These are phyloP conservation scores for Camellia japonica DNA, from an alignment of 148 eudicot genomes.

Conservation along the genomic window DNA sequence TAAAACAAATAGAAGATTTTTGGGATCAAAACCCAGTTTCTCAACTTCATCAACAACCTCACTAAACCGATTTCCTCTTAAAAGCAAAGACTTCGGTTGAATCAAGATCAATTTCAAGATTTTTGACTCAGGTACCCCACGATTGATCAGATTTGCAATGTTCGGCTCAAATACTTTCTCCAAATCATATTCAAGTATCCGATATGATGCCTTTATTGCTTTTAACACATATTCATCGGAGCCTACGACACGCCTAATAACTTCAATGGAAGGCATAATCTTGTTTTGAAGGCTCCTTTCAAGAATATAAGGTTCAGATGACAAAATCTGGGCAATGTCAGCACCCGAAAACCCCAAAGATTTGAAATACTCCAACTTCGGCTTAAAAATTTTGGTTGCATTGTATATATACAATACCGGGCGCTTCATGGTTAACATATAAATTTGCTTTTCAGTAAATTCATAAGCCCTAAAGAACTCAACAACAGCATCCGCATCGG, in stretches of 20 bases:
- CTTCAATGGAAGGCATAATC: slow-evolving; percentile 13
- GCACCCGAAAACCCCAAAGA: slow-evolving; percentile 9
- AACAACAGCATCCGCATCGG: neutral
- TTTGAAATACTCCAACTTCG: slow-evolving; percentile 21
- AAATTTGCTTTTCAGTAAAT: slow-evolving; percentile 14
- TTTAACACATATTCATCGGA: slow-evolving; percentile 9
- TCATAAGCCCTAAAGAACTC: slow-evolving; percentile 14
- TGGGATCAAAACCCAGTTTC: slow-evolving; percentile 20
- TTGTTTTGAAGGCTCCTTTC: slow-evolving; percentile 18
- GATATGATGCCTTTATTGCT: neutral
- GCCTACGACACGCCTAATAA: slow-evolving; percentile 4
- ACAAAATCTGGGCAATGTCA: slow-evolving; percentile 5
- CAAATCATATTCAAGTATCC: neutral
- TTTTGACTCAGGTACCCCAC: slow-evolving; percentile 18
- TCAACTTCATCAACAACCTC: slow-evolving; percentile 10
- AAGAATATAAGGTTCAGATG: neutral
- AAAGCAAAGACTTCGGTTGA: neutral
- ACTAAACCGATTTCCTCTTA: neutral
- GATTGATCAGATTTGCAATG: slow-evolving; percentile 9
- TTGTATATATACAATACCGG: neutral
- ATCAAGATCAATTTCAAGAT: neutral
- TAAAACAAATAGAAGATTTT: neutral
- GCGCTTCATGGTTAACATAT: neutral
- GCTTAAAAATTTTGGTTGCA: slow-evolving; percentile 10
- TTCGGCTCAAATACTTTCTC: slow-evolving; percentile 10